Conservation (phyloP, 2,329 filamentous ascomycete genomes). For the Fonsecaea monophora region DNA sequence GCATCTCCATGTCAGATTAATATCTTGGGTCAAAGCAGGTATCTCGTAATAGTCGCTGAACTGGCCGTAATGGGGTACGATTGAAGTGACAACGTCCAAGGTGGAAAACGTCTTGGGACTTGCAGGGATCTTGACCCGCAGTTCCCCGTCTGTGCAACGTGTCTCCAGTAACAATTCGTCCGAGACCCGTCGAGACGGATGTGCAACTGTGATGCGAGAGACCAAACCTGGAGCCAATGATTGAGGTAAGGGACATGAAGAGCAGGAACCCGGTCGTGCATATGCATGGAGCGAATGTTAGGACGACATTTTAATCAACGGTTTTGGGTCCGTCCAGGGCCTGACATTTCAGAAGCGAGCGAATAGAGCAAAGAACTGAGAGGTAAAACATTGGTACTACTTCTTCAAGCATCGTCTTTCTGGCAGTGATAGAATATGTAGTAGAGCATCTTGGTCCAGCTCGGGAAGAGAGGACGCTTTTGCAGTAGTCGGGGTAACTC, state of each 20-base stretch:
- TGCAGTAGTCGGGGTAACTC: too few relatives aligned
- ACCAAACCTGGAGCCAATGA: not conserved
- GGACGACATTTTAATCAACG: not conserved
- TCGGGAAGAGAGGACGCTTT: too few relatives aligned
- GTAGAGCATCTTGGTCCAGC: too few relatives aligned
- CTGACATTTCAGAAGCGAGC: not conserved
- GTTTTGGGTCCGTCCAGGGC: too few relatives aligned
- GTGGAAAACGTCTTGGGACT: not conserved
- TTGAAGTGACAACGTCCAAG: not conserved
- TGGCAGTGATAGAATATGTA: too few relatives aligned
- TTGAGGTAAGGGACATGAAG: not conserved
- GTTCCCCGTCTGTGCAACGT: conserved; percentile 9
- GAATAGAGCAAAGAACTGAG: too few relatives aligned
- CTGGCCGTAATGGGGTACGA: not conserved
- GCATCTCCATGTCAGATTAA: not conserved
- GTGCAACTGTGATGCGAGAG: not conserved
- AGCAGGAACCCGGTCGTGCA: not conserved
- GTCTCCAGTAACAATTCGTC: conserved; percentile 41
- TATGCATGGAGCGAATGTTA: not conserved
- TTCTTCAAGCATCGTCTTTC: too few relatives aligned
- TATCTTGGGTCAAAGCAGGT: not conserved
- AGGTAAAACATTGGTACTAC: too few relatives aligned
- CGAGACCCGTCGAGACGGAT: not conserved
- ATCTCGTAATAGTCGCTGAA: not conserved
- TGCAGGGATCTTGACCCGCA: not conserved